Evolutionary conservation across 176 grass and related monocot species (phyloP).

Genomic region (Cocos nucifera): DNA sequence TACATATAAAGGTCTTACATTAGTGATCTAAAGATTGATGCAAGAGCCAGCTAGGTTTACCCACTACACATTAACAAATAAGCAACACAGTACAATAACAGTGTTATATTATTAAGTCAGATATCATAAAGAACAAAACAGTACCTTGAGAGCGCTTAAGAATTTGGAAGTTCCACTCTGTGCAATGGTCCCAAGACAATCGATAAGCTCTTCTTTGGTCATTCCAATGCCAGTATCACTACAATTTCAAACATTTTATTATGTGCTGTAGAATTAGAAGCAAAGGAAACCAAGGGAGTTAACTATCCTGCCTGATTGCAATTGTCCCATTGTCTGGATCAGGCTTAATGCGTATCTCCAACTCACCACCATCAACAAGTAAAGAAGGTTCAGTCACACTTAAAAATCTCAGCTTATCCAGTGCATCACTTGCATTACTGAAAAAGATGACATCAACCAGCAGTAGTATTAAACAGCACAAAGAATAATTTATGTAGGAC

Average conservation of each 20-base stretch:
- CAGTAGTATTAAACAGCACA: too few relatives aligned
- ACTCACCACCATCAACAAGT: constrained; percentile 44
- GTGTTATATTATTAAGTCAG: too few relatives aligned
- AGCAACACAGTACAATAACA: too few relatives aligned
- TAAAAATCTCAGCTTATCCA: constrained; percentile 94
- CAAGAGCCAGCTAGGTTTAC: too few relatives aligned
- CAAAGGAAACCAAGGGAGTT: too few relatives aligned
- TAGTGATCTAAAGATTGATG: too few relatives aligned
- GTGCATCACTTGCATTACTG: constrained; percentile 92
- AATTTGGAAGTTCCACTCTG: constrained; percentile 96
- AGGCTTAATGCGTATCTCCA: constrained; percentile 82
- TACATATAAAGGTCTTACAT: background rate
- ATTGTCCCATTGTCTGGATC: constrained; percentile 80
- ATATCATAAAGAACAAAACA: background rate
- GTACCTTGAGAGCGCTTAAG: constrained; percentile 84
- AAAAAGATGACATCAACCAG: background rate
- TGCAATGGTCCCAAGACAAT: constrained; percentile 96
- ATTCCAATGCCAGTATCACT: constrained; percentile 95
- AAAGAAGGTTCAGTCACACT: constrained; percentile 71
- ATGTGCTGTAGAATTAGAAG: too few relatives aligned
- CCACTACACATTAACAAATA: too few relatives aligned
- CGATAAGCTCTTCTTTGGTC: constrained; percentile 91
- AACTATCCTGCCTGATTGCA: constrained; percentile 38
- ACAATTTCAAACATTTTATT: constrained; percentile 24
- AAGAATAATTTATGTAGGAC: too few relatives aligned